Base-by-base conservation (phyloP, 2,329 filamentous ascomycete species). In the Moelleriella libera region DNA sequence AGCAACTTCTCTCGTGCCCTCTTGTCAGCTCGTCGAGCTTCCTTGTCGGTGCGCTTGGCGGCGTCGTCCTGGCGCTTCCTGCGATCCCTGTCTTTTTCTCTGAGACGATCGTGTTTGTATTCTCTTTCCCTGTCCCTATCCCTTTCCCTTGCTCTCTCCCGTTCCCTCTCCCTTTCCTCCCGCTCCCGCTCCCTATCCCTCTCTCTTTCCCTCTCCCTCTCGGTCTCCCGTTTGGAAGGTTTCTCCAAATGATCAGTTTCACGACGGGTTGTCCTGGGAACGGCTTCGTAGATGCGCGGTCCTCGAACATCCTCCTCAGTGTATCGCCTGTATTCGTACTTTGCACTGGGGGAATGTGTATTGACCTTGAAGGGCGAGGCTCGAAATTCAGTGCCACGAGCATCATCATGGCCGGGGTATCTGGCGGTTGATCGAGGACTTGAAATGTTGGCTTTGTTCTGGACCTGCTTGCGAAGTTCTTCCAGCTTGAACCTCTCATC, bases 401-500 rank as follows among this genome's bases (percentile, higher is more conserved):
- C 45, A 7, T 51, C 49, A n/a, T 47, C 49, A 11, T 47, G 49
- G 12, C 31, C 47, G 29, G 49, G 59, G 54, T 71, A 57, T 47
- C 58, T 58, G 30, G 60, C 48, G 10, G 71, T 60, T 21, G 68
- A 62, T 42, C 69, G 68, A n/a, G 70, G 61, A 6, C 66, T 66
- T 1, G 72, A 68, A 4, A 64, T 61, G 49, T 68, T 68, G 51
- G 66, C 57, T 56, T 70, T 67, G 53, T 62, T 61, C 56, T 68
- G 57, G 52, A 68, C 58, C 54, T 76, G 66, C 63, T 76, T 78
- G 60, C 75, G 75, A 57, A 87, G 66, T 60, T 82, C 78, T 45
- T 76, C 78, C 52, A 89, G 64, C 57, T 74, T 79, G 51, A 83
- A 71, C 60, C 82, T 76, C 46, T 88, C 80, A 65, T 97, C 88